Conservation (phyloP, 225 moss, liverwort and hornwort species). For the Bryoerythrophyllum caledonicum region DNA sequence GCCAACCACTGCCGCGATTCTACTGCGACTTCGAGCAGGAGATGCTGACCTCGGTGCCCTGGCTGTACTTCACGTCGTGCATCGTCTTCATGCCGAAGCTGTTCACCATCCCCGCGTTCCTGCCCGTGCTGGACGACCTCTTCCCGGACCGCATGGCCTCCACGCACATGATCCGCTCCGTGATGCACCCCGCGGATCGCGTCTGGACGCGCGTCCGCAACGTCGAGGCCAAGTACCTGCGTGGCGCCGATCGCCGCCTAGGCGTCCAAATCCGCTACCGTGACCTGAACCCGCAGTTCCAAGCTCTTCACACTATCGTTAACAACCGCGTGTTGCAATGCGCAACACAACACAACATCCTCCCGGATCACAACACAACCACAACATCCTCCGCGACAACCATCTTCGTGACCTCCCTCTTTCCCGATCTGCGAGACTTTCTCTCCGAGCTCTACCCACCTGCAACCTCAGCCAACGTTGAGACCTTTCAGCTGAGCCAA, state of each 20-base stretch:
- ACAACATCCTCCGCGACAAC: background rate
- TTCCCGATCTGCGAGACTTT: slow-evolving; percentile 51
- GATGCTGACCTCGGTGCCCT: slow-evolving; percentile 48
- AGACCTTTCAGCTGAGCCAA: slow-evolving; percentile 52
- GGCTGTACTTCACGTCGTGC: slow-evolving; percentile 72
- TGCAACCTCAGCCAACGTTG: slow-evolving; percentile 32
- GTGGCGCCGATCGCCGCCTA: slow-evolving; percentile 49
- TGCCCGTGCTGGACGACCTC: slow-evolving; percentile 54
- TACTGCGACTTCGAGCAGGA: slow-evolving; percentile 74
- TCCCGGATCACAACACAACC: slow-evolving; percentile 28
- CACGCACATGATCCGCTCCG: slow-evolving; percentile 58
- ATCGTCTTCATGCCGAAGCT: slow-evolving; percentile 74
- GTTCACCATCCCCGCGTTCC: slow-evolving; percentile 70
- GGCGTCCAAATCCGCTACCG: slow-evolving; percentile 76
- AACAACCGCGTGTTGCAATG: slow-evolving; percentile 55
- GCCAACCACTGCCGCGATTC: slow-evolving; percentile 65
- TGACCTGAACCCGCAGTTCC: slow-evolving; percentile 26
- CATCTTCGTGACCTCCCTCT: slow-evolving; percentile 64
- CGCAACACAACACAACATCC: slow-evolving; percentile 34
- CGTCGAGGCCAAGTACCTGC: slow-evolving; percentile 45
- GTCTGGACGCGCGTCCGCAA: slow-evolving; percentile 62
- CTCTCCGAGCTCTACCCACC: slow-evolving; percentile 33
- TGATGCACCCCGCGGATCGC: slow-evolving; percentile 47
- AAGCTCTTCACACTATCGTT: slow-evolving; percentile 35
- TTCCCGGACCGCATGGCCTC: slow-evolving; percentile 66